Evolutionary conservation across 805 yeast species (phyloP), one percentile per base, ranked within the genome.

Genomic region (Lipomyces spencermartinsiae): DNA sequence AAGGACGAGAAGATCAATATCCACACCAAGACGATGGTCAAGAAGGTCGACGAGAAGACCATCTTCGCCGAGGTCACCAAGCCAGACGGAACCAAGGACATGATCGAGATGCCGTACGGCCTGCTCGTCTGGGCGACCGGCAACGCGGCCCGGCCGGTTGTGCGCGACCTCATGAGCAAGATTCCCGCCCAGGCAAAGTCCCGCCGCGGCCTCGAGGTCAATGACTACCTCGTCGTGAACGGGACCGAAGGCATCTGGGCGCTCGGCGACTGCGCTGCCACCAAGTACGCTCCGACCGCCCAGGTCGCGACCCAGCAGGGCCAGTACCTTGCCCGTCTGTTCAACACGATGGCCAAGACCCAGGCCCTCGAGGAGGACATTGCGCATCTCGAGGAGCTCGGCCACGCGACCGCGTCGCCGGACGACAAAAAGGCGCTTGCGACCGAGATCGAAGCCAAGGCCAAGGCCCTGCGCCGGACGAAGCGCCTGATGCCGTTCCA

Each of bases 281-380:
- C 95, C 71, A 91, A 91, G 78, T 88, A 87, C 74, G 95, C 97
- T 56, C 98, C 98, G 74, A 93, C 98, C 70, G 98, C 98, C 33
- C 98, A 93, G 84, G 98, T 93, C 65, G 98, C 98, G 55, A 88
- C 92, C 81, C 98, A 93, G 83, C 92, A 93, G 81, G 98, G 97
- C 78, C 83, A 84, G 66, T 93, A 86, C 81, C 85, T 93, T 73
- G 95, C 93, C 65, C 81, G 83, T 43, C 86, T 88, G 73, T 89
- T 93, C 79, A 71, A 71, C 72, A 66, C 69, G 33, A 71, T 80
- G 49, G 83, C 82, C 60, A 71, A 74, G 62, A 76, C 80, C 39
- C 74, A 76, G 58, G 76, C 74, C 16, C 74, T 78, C 46, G 78
- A 77, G 60, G 69, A 78, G 72, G 81, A 81, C 65, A 75, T 86